Conservation (phyloP, 2,329 filamentous ascomycete genomes). For the Epicoccum sorghinum region DNA sequence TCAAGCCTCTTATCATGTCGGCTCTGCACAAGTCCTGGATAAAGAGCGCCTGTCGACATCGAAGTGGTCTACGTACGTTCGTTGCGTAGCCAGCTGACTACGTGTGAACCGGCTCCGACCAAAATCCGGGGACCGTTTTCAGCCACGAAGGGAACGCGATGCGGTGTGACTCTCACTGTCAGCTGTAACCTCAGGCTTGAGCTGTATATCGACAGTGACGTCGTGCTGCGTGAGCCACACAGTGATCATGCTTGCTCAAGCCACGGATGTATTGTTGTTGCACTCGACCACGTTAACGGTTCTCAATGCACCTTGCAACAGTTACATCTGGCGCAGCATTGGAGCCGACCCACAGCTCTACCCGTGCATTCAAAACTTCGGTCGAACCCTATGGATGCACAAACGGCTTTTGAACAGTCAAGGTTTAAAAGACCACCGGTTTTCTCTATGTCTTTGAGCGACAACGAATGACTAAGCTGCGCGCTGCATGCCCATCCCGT, state of each 20-base stretch:
- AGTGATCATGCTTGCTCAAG: background rate
- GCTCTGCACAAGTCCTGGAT: background rate
- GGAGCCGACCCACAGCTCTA: too few relatives aligned
- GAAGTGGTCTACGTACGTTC: background rate
- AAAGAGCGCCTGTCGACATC: background rate
- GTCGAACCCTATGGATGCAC: background rate
- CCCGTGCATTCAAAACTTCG: background rate
- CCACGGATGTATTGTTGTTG: background rate
- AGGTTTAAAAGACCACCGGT: background rate
- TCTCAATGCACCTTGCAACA: background rate
- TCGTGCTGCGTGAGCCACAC: background rate
- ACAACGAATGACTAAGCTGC: conserved; percentile 28
- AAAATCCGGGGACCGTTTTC: background rate
- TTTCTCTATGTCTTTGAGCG: background rate
- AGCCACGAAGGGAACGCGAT: conserved; percentile 5
- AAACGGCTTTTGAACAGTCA: conserved; percentile 4
- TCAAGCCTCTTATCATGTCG: background rate
- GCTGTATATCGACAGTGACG: conserved; percentile 2
- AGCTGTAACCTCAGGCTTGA: conserved; percentile 11
- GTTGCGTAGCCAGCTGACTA: conserved; percentile 3
- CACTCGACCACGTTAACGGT: background rate
- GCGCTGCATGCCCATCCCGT: conserved; percentile 21
- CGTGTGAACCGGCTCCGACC: background rate
- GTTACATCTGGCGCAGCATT: background rate
- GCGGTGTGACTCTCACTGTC: conserved; percentile 1